phyloP scores from a whole-genome alignment of 768 basidiomycete genomes.

The Lanmaoa rubissima region DNA sequence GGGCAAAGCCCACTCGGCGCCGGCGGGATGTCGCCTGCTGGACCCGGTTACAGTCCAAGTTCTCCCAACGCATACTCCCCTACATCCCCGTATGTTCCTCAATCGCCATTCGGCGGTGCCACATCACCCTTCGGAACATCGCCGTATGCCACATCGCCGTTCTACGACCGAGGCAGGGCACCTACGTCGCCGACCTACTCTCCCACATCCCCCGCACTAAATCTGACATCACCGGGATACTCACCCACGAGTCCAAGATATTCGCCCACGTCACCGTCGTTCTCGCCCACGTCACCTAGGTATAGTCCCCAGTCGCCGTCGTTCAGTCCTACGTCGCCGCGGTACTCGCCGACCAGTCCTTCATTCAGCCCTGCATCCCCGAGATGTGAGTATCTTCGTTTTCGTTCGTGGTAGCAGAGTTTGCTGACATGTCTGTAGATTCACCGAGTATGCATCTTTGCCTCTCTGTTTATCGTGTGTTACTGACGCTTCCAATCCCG shows the following conservation, averaged over 20 bases:
- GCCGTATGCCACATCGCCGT: slow-evolving; percentile 83
- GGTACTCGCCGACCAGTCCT: slow-evolving; percentile 87
- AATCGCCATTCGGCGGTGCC: slow-evolving; percentile 79
- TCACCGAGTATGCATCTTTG: slow-evolving; percentile 67
- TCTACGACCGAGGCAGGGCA: slow-evolving; percentile 63
- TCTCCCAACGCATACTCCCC: slow-evolving; percentile 89
- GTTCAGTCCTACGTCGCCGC: slow-evolving; percentile 87
- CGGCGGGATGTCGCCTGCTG: slow-evolving; percentile 86
- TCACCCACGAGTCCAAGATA: slow-evolving; percentile 75
- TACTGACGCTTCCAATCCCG: slow-evolving; percentile 24
- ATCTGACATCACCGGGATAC: slow-evolving; percentile 74
- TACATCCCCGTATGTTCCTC: slow-evolving; percentile 86
- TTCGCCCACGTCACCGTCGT: slow-evolving; percentile 81
- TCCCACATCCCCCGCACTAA: slow-evolving; percentile 82
- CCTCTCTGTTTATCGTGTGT: slow-evolving; percentile 1
- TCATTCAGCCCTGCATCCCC: slow-evolving; percentile 95
- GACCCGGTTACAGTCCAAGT: slow-evolving; percentile 85
- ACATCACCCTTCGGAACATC: slow-evolving; percentile 82
- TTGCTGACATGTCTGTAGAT: slow-evolving; percentile 41
- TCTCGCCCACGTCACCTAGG: slow-evolving; percentile 81
- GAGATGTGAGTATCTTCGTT: slow-evolving; percentile 55
- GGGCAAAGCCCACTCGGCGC: slow-evolving; percentile 85
- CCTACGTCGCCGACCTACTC: slow-evolving; percentile 84
- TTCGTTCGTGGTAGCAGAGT: not conserved
- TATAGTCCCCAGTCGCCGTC: slow-evolving; percentile 90